A percentile compares a stretch with the other conserved stretches of the same genome.
Evolutionary conservation across 2,329 filamentous ascomycete genomes (phyloP).

Genomic region (Claviceps africana): DNA sequence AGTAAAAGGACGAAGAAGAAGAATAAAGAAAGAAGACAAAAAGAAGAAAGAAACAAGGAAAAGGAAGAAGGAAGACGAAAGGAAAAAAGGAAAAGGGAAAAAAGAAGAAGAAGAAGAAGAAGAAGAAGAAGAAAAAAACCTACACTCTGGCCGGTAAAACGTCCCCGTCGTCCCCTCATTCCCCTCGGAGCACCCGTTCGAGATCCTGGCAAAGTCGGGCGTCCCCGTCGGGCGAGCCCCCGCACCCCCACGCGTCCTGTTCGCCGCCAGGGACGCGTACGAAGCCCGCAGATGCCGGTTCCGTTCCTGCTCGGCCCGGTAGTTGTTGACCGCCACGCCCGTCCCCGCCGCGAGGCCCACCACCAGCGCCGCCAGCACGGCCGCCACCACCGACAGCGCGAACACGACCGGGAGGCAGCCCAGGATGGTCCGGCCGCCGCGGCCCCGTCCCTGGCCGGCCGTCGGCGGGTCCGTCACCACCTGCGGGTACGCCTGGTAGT

Average conservation of each 20-base stretch:
- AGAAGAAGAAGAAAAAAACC: background rate
- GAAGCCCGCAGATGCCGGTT: conserved; percentile 14
- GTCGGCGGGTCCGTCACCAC: background rate
- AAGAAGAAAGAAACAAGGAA: background rate
- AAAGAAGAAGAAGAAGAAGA: too few relatives aligned
- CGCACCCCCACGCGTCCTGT: background rate
- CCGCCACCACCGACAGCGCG: conserved; percentile 26
- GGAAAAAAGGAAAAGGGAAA: too few relatives aligned
- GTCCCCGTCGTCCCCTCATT: conserved; percentile 20
- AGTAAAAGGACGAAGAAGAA: background rate
- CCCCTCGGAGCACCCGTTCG: conserved; percentile 26
- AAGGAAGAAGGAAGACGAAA: background rate
- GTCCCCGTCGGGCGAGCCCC: background rate
- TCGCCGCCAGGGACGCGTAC: background rate
- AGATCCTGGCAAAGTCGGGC: conserved; percentile 13
- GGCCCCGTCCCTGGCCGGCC: background rate
- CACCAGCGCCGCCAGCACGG: conserved; percentile 24
- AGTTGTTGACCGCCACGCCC: conserved; percentile 26
- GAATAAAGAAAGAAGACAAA: background rate
- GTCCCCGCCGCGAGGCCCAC: conserved; percentile 31
- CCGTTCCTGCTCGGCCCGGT: conserved; percentile 20
- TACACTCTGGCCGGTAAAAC: background rate
- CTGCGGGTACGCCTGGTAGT: conserved; percentile 1
- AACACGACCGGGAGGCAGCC: conserved; percentile 24
- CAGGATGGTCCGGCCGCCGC: background rate